Evolutionary conservation across 2,329 filamentous ascomycete species (phyloP).

Genomic region (Alternaria arbusti): DNA sequence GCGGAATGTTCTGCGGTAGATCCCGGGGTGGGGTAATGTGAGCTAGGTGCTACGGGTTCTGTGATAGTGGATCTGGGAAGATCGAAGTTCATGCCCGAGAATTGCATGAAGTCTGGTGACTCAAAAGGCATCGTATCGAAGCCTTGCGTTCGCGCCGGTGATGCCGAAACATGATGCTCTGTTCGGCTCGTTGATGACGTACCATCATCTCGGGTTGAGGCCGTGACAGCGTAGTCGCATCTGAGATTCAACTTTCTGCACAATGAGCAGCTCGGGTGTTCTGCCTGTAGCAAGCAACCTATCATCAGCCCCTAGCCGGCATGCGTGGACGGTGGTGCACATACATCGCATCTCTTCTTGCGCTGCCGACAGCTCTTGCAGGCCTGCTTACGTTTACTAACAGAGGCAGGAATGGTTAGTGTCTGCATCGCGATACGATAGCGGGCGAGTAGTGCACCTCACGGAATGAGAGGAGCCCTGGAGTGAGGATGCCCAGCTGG

Average conservation of each 20-base stretch:
- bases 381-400: constrained; percentile 43
- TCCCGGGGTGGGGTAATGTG: constrained; percentile 1
- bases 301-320: constrained; percentile 11
- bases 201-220: background rate
- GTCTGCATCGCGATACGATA: constrained; percentile 14
- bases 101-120: constrained; percentile 10
- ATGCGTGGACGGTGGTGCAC: constrained; percentile 1
- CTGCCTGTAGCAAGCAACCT: constrained; percentile 21
- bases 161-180: background rate
- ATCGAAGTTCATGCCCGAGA: constrained; percentile 19
- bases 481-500: background rate
- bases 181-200: background rate
- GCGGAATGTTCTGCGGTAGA: background rate
- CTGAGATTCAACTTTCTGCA: constrained; percentile 32
- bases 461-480: background rate
- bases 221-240: constrained; percentile 28
- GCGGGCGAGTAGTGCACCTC: background rate
- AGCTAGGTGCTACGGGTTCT: background rate
- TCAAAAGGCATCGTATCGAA: background rate
- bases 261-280: constrained; percentile 28
- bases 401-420: constrained; percentile 31
- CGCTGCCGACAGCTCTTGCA: constrained; percentile 41
- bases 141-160: background rate
- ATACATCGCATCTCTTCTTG: constrained; percentile 44
- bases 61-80: background rate